These are phyloP conservation scores for Lyophyllum decastes DNA, from an alignment of 768 basidiomycete genomes.

Conservation along the genomic window DNA sequence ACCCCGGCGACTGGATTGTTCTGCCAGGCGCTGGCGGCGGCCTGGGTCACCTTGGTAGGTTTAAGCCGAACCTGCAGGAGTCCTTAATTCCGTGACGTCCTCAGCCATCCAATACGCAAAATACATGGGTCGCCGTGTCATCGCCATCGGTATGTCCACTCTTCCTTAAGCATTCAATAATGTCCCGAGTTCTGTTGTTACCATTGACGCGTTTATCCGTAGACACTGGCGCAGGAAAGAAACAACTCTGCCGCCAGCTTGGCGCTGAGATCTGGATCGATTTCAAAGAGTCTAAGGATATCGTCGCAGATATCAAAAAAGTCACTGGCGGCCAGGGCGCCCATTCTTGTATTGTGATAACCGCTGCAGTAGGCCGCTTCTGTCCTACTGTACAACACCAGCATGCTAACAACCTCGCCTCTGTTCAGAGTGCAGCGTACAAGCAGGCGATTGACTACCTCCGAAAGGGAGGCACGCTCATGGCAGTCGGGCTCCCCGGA, in stretches of 20 bases:
- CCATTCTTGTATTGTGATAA: slow-evolving; percentile 66
- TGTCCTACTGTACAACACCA: not conserved
- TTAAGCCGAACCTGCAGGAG: too few relatives aligned
- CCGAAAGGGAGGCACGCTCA: slow-evolving; percentile 68
- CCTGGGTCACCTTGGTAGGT: slow-evolving; percentile 74
- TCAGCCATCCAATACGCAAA: slow-evolving; percentile 78
- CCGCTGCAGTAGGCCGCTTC: slow-evolving; percentile 42
- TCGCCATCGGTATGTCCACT: slow-evolving; percentile 63
- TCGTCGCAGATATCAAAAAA: slow-evolving; percentile 63
- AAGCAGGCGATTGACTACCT: slow-evolving; percentile 74
- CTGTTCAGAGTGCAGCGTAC: slow-evolving; percentile 36
- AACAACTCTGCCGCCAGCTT: slow-evolving; percentile 25
- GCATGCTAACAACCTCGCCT: not conserved
- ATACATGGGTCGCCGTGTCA: slow-evolving; percentile 75
- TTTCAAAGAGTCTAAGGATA: slow-evolving; percentile 66
- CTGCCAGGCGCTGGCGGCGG: slow-evolving; percentile 82
- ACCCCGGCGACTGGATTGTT: slow-evolving; percentile 74
- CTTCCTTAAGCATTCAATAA: too few relatives aligned
- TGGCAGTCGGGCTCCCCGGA: slow-evolving; percentile 79
- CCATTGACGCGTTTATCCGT: slow-evolving; percentile 1
- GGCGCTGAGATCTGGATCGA: slow-evolving; percentile 76
- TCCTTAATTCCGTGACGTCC: not conserved
- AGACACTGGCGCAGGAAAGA: slow-evolving; percentile 79
- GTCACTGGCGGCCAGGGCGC: slow-evolving; percentile 71
- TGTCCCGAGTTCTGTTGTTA: not conserved